These are phyloP conservation scores for Penicillium expansum DNA, from an alignment of 2,329 filamentous ascomycete species.

Conservation along the genomic window DNA sequence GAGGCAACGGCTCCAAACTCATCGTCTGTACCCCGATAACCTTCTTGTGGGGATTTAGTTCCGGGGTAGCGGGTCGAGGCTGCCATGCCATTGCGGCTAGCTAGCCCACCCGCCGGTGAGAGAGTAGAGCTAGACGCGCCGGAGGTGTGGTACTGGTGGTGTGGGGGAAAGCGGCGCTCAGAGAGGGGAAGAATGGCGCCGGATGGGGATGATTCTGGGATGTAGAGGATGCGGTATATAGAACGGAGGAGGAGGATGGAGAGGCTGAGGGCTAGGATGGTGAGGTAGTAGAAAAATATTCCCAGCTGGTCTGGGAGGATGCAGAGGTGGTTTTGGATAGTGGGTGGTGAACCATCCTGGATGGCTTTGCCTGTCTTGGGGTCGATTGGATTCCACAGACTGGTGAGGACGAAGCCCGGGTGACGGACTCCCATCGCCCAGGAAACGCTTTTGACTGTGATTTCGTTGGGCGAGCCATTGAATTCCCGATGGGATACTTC, in stretches of 20 bases:
- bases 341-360: constrained; percentile 40
- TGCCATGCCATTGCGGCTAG: constrained; percentile 27
- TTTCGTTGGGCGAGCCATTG: constrained; percentile 66
- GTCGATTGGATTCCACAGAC: constrained; percentile 88
- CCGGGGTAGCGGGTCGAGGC: constrained; percentile 20
- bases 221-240: constrained; percentile 28
- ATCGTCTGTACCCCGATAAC: constrained; percentile 25
- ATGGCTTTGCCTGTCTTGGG: constrained; percentile 38
- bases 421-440: constrained; percentile 94
- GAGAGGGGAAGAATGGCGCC: constrained; percentile 31
- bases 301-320: constrained; percentile 83
- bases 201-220: constrained; percentile 12
- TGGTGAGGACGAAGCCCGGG: constrained; percentile 84
- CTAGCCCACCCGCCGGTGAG: constrained; percentile 28
- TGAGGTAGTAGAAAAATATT: constrained; percentile 76
- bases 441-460: constrained; percentile 91
- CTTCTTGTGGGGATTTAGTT: constrained; percentile 18
- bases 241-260: constrained; percentile 48
- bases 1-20: constrained; percentile 13
- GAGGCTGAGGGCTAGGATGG: constrained; percentile 57
- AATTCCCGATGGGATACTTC: constrained; percentile 75
- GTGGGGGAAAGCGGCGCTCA: constrained; percentile 26
- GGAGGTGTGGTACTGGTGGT: constrained; percentile 26
- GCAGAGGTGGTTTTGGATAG: constrained; percentile 85
- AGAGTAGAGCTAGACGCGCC: constrained; percentile 35